These are phyloP conservation scores for Cercospora brassicicola DNA, from an alignment of 2,329 filamentous ascomycete species.

Conservation along the genomic window DNA sequence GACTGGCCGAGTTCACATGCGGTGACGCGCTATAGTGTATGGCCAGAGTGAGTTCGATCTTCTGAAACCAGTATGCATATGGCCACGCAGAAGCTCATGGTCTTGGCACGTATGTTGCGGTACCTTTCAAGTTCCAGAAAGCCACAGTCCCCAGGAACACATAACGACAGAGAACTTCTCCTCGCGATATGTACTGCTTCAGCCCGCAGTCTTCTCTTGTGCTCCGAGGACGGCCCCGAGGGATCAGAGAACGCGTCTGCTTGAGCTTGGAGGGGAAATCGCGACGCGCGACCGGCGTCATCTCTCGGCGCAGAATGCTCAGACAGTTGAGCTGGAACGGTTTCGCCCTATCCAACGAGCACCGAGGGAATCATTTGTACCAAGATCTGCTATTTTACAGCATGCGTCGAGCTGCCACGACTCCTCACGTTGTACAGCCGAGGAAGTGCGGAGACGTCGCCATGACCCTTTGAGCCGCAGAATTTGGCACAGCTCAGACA, in stretches of 20 bases:
- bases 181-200: background rate
- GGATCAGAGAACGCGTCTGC: background rate
- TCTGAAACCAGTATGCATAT: background rate
- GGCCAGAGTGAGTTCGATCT: background rate
- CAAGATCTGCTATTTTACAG: background rate
- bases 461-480: background rate
- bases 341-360: background rate
- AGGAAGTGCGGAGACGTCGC: background rate
- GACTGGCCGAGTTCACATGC: background rate
- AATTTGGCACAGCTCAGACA: slow-evolving; percentile 3
- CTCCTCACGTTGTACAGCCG: background rate
- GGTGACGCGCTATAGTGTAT: background rate
- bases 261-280: background rate
- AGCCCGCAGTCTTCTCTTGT: background rate
- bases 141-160: background rate
- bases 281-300: background rate
- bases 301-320: background rate
- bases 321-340: background rate
- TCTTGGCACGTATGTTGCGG: background rate
- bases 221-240: background rate
- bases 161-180: too few relatives aligned
- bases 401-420: background rate
- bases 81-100: background rate
- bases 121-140: background rate
- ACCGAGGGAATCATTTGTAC: background rate